A percentile compares a stretch with the other conserved stretches of the same genome.
phyloP scores from a whole-genome alignment of 139 green algal species.

The Chlorella ohadii region DNA sequence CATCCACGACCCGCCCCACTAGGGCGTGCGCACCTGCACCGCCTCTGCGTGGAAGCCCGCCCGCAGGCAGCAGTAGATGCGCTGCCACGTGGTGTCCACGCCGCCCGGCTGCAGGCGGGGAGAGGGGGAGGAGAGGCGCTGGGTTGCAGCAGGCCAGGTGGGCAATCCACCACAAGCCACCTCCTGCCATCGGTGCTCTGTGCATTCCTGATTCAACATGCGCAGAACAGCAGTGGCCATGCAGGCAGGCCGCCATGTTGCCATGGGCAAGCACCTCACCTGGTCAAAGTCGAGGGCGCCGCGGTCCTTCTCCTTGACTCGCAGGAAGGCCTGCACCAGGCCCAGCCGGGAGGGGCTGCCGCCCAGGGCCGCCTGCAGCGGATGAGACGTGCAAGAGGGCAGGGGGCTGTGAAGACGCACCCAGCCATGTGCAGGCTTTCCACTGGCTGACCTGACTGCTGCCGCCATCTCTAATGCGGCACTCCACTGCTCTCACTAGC shows the following conservation, averaged over 20 bases:
- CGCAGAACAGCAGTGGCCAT: no score
- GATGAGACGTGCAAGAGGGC: not conserved
- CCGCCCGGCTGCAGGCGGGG: constrained; percentile 54
- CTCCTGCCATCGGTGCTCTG: no score
- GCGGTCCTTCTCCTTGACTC: constrained; percentile 64
- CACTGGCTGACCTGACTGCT: not conserved
- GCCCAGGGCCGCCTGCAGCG: constrained; percentile 50
- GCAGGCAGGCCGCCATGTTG: no score
- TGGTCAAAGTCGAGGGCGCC: constrained; percentile 79
- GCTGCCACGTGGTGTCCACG: constrained; percentile 78
- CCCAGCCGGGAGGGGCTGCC: constrained; percentile 65
- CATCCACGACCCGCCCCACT: no score
- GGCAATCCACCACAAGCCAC: no score
- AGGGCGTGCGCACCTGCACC: constrained; percentile 55
- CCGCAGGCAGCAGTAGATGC: constrained; percentile 79
- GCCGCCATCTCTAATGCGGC: no score
- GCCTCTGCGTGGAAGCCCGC: constrained; percentile 71
- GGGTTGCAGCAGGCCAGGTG: no score
- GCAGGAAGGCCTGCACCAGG: constrained; percentile 71
- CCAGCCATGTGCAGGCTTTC: not conserved
- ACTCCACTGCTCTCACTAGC: no score
- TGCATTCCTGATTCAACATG: no score
- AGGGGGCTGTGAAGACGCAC: not conserved
- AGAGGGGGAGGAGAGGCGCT: not conserved
- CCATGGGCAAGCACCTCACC: not conserved